Percentiles rank a stretch among this genome's conserved stretches.
Evolutionary conservation across 495 filamentous ascomycete genomes (phyloP).

Genomic region (Trypethelium eluteriae): DNA sequence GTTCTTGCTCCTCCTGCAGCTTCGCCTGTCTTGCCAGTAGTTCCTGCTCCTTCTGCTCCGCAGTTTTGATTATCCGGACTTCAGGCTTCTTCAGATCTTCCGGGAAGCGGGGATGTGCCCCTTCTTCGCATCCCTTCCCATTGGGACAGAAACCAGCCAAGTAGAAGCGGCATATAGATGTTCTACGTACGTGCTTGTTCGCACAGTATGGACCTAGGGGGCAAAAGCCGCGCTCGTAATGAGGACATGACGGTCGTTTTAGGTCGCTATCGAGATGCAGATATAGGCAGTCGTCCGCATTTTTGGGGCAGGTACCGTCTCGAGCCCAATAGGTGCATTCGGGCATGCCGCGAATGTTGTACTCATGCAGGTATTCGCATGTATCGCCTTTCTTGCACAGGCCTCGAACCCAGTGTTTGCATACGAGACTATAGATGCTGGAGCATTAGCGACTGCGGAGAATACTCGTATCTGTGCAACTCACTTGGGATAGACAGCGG

Average conservation of each 20-base stretch:
- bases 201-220: slow-evolving; percentile 78
- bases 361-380: slow-evolving; percentile 97
- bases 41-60: slow-evolving; percentile 8
- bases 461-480: not conserved
- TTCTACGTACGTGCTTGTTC: slow-evolving; percentile 72
- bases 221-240: slow-evolving; percentile 95
- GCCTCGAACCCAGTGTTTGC: slow-evolving; percentile 97
- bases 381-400: slow-evolving; percentile 93
- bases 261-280: slow-evolving; percentile 76
- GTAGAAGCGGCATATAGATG: slow-evolving; percentile 70
- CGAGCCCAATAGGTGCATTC: slow-evolving; percentile 75
- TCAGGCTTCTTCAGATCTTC: slow-evolving; percentile 62
- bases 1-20: slow-evolving; percentile 3
- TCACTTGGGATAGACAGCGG: slow-evolving; percentile 13
- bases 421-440: slow-evolving; percentile 55
- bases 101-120: slow-evolving; percentile 69
- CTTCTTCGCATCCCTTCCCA: slow-evolving; percentile 65
- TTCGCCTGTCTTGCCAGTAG: slow-evolving; percentile 7
- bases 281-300: slow-evolving; percentile 85
- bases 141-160: slow-evolving; percentile 92
- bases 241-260: slow-evolving; percentile 66
- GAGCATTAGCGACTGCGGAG: not conserved
- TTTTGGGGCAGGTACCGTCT: slow-evolving; percentile 87
- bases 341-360: slow-evolving; percentile 94
- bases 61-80: slow-evolving; percentile 36